phyloP scores from a whole-genome alignment of 305 asterid genomes.

The Lippia alba region DNA sequence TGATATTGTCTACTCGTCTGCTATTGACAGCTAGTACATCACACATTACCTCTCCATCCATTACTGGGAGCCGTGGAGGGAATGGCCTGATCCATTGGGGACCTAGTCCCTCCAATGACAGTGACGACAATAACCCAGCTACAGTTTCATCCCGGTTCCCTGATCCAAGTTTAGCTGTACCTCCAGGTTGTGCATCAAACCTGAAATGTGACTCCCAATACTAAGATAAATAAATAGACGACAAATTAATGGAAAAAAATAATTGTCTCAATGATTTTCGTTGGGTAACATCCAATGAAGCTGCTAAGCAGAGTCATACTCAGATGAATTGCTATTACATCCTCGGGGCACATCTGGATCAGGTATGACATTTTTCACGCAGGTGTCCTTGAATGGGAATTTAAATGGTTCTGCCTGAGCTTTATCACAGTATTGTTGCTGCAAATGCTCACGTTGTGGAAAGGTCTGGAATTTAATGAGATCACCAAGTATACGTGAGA shows the following conservation, averaged over 20 bases:
- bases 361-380: constrained; percentile 68
- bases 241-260: constrained; percentile 21
- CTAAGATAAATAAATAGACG: constrained; percentile 24
- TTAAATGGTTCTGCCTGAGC: constrained; percentile 55
- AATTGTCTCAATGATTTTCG: background rate
- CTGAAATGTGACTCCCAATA: constrained; percentile 51
- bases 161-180: constrained; percentile 75
- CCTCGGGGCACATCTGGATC: constrained; percentile 93
- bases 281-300: constrained; percentile 9
- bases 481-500: constrained; percentile 25
- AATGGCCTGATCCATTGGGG: constrained; percentile 93
- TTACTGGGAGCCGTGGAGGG: constrained; percentile 90
- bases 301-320: constrained; percentile 60
- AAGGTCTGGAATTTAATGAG: constrained; percentile 58
- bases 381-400: constrained; percentile 61
- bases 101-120: constrained; percentile 72
- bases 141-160: constrained; percentile 84
- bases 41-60: constrained; percentile 81
- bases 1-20: constrained; percentile 21
- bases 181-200: constrained; percentile 85
- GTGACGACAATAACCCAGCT: constrained; percentile 64
- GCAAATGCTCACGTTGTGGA: constrained; percentile 77
- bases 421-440: constrained; percentile 68
- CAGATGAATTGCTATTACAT: constrained; percentile 80
- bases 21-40: constrained; percentile 26